phyloP scores from a whole-genome alignment of 129 eudicot genomes.

The Saussurea involucrata region DNA sequence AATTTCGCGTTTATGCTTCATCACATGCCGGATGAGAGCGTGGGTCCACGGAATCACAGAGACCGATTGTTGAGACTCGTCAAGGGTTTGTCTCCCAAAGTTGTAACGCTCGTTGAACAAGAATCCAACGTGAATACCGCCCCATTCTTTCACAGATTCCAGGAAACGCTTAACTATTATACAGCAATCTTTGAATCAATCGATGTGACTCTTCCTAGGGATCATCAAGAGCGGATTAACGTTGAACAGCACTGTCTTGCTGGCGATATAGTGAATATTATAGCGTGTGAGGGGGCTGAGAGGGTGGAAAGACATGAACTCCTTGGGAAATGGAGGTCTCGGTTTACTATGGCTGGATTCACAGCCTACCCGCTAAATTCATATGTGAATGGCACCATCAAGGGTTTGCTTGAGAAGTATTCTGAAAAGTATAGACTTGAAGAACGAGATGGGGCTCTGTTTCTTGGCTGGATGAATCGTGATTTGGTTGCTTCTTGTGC shows the following conservation, averaged over 20 bases:
- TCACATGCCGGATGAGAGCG: slow-evolving; percentile 69
- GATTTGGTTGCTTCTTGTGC: slow-evolving; percentile 56
- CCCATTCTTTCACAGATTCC: slow-evolving; percentile 42
- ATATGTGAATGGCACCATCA: slow-evolving; percentile 51
- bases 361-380: slow-evolving; percentile 46
- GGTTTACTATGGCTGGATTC: slow-evolving; percentile 55
- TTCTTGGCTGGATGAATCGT: slow-evolving; percentile 64
- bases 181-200: slow-evolving; percentile 57
- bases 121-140: slow-evolving; percentile 51
- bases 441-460: slow-evolving; percentile 57
- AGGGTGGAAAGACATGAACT: slow-evolving; percentile 60
- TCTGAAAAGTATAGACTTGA: slow-evolving; percentile 40
- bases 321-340: slow-evolving; percentile 49
- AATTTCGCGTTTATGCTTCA: slow-evolving; percentile 53
- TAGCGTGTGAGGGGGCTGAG: slow-evolving; percentile 59
- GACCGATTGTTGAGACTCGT: slow-evolving; percentile 45
- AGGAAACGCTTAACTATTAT: slow-evolving; percentile 39
- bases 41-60: slow-evolving; percentile 42
- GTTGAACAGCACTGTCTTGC: slow-evolving; percentile 67
- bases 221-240: slow-evolving; percentile 42
- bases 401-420: slow-evolving; percentile 38
- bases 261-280: slow-evolving; percentile 51
- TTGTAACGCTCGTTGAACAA: slow-evolving; percentile 56
- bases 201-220: slow-evolving; percentile 48
- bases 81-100: slow-evolving; percentile 52